Evolutionary conservation across 2,329 filamentous ascomycete genomes (phyloP), one percentile per base, ranked within the genome.

Genomic region (Diplocarpon mali): DNA sequence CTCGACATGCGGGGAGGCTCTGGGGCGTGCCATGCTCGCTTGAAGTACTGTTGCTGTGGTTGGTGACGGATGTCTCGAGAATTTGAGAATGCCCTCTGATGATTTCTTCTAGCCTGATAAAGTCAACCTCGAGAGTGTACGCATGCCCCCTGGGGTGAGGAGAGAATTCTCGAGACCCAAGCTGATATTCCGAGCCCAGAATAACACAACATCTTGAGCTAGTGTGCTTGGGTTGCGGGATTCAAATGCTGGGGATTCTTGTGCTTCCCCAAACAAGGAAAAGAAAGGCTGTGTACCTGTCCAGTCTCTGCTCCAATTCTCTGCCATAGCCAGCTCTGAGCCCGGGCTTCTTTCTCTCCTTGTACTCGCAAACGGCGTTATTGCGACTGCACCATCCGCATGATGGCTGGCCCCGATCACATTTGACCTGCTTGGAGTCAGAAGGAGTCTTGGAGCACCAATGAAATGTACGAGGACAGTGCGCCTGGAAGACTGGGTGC

Each of bases 401-500:
- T 5, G 78, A 76, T 1, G 84, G 84, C 56, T 86, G 81, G 5
- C 78, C 80, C 30, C 85, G 76, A 64, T 89, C 83, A 63, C 82
- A 85, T 71, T 83, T 83, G 24, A 83, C 78, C 77, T 80, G 55
- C 7, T 20, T 4, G 28, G 16, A 15, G 42, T 58, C 35, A 57
- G 53, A 45, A 14, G 20, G n/a, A 12, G 14, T n/a, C 12, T 7
- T 41, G 15, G 8, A 13, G 14, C 31, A 40, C 13, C 10, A 24
- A 24, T 24, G 20, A 24, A 4, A 24, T 4, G 20, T 4, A 24
- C 7, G 20, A 24, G 20, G 3, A n/a, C n/a, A n/a, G n/a, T n/a
- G n/a, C 20, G 3, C 7, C 20, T 3, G 7, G 20, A 24, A 24
- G 20, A 24, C 20, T 7, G 7, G 7, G 7, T 4, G 20, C 20